Percentiles rank a stretch among this genome's conserved stretches.
These are phyloP conservation scores for Boechera retrofracta DNA, from an alignment of 345 rosid genomes.

Conservation along the genomic window DNA sequence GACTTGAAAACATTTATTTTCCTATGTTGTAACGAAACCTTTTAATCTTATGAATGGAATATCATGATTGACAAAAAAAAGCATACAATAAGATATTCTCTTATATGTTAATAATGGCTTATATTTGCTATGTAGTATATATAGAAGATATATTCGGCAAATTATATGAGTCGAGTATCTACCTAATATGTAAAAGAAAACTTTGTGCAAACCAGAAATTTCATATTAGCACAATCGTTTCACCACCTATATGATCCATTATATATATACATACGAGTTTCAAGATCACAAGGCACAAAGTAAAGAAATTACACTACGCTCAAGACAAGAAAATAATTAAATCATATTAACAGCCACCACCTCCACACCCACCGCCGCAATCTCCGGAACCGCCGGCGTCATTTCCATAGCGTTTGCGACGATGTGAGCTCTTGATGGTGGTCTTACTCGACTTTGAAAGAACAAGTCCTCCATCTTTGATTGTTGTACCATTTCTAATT, in stretches of 20 bases:
- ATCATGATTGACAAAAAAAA: too few relatives aligned
- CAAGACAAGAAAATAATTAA: background rate
- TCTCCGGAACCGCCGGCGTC: conserved; percentile 15
- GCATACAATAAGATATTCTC: background rate
- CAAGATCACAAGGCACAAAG: background rate
- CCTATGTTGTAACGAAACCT: too few relatives aligned
- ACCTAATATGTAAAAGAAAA: conserved; percentile 2
- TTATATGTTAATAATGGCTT: background rate
- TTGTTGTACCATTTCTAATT: background rate
- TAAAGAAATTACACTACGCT: background rate
- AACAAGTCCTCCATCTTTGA: conserved; percentile 20
- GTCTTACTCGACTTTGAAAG: conserved; percentile 1
- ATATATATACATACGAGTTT: background rate
- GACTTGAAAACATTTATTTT: too few relatives aligned
- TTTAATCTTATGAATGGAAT: too few relatives aligned
- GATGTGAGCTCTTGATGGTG: background rate
- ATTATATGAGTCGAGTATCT: background rate
- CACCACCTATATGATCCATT: background rate
- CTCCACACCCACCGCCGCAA: conserved; percentile 41
- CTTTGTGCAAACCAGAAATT: background rate
- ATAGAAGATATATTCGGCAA: background rate
- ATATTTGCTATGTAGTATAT: background rate
- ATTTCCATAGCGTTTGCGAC: conserved; percentile 4
- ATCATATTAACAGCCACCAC: conserved; percentile 12
- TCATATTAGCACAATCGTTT: background rate